Base-by-base conservation (phyloP, 2,329 filamentous ascomycete species). In the Neopestalotiopsis rosae region DNA sequence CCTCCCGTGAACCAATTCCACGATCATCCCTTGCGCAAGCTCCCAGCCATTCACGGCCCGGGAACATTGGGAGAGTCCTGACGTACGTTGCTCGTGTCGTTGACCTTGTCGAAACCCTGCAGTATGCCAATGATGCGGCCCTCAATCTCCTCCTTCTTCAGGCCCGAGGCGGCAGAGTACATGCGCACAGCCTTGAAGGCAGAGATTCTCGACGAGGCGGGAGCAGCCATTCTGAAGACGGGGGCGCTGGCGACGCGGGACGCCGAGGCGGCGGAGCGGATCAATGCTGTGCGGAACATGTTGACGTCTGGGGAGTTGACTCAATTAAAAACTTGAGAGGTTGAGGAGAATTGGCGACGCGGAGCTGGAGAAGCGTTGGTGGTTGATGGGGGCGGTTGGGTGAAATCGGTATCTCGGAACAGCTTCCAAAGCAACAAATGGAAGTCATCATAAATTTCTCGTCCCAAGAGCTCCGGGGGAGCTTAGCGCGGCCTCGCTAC, bases 21-120 rank as follows among this genome's bases (percentile, higher is more conserved):
- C 24, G 12, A 28, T 10, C 3, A n/a, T 30, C 57, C 12, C 24
- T 28, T 24, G 20, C 12, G 30, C 57, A 28, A 30, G 24, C 13
- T 28, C 24, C 30, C 57, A 59, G 57, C 57, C 57, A 59, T 6
- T 10, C 12, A 38, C 30, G 12, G 2, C 57, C 28, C 14, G 32
- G 20, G 13, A 10, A n/a, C 34, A 7, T 28, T 49, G 24, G 62
- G 20, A 20, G 28, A 17, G n/a, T 28, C 17, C 34, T 32, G 24
- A 83, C 85, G 73, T 88, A 91, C 89, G 82, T 90, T 90, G 76
- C 80, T 79, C 69, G 86, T 83, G 77, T 91, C 89, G 81, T 90
- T 89, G 83, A 94, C 92, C 92, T 99, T 99, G 87, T 99, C 96
- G 81, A 98, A 99, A 82, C 95, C 95, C 86, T 94, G 92, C 83